These are phyloP conservation scores for Lathyrus aphaca DNA, from an alignment of 306 rosid species.

Conservation along the genomic window DNA sequence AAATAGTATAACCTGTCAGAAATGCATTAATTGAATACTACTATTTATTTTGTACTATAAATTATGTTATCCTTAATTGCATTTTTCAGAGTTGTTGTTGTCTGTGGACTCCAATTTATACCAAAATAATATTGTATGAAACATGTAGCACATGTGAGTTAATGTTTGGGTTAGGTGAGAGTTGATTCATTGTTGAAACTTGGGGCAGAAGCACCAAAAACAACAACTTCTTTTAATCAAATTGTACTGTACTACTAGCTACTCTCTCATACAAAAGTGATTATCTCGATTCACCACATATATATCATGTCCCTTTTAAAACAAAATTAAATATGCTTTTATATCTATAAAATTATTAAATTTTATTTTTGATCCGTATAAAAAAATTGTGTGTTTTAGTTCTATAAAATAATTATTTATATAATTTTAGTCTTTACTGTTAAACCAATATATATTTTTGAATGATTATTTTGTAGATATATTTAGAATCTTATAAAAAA, in stretches of 20 bases:
- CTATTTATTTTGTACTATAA: background rate
- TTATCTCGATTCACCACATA: background rate
- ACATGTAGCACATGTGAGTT: slow-evolving; percentile 1
- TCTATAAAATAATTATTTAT: too few species aligned
- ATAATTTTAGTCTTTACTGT: too few species aligned
- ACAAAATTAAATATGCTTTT: background rate
- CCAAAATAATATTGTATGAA: slow-evolving; percentile 23
- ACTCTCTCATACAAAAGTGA: background rate
- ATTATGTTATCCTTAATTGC: background rate
- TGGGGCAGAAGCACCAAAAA: slow-evolving; percentile 21
- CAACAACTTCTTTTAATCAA: background rate
- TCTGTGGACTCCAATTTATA: slow-evolving; percentile 15
- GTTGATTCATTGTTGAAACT: background rate
- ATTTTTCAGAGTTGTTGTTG: slow-evolving; percentile 16
- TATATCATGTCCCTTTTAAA: background rate
- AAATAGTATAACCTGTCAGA: background rate
- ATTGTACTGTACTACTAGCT: background rate
- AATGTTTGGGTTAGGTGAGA: background rate
- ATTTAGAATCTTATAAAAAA: too few species aligned
- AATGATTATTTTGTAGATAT: too few species aligned
- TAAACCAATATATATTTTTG: too few species aligned
- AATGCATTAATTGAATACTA: background rate
- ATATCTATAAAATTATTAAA: too few species aligned
- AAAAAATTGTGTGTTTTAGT: too few species aligned
- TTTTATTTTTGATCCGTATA: too few species aligned